These are phyloP conservation scores for Lagenidium giganteum DNA, from an alignment of 352 stramenopile genomes.

Conservation along the genomic window DNA sequence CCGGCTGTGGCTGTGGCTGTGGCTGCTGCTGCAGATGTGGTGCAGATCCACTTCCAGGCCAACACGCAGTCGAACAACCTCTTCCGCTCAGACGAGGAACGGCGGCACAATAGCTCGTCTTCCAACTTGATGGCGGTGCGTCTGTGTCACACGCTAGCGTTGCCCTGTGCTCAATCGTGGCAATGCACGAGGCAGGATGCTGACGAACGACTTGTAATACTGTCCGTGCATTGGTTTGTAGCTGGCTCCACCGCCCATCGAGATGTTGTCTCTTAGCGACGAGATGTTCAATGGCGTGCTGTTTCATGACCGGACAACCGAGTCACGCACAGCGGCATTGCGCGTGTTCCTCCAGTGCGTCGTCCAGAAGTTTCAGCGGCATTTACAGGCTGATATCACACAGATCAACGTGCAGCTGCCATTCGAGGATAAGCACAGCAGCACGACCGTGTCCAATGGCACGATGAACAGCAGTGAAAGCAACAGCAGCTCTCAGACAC, in stretches of 20 bases:
- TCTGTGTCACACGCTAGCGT: too few relatives aligned
- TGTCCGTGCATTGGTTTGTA: too few relatives aligned
- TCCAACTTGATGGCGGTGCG: too few relatives aligned
- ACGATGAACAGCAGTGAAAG: slow-evolving; percentile 11
- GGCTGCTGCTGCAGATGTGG: slow-evolving; percentile 33
- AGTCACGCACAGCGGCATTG: slow-evolving; percentile 27
- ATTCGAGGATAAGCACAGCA: slow-evolving; percentile 28
- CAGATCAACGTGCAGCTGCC: too few relatives aligned
- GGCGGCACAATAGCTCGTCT: too few relatives aligned
- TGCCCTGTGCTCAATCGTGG: too few relatives aligned
- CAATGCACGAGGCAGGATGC: too few relatives aligned
- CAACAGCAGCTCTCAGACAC: slow-evolving; percentile 10
- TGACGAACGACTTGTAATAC: too few relatives aligned
- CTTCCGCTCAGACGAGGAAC: too few relatives aligned
- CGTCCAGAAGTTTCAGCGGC: slow-evolving; percentile 29
- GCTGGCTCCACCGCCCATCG: slow-evolving; percentile 29
- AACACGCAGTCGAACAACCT: too few relatives aligned
- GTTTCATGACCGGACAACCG: slow-evolving; percentile 51
- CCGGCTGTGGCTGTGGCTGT: slow-evolving; percentile 13
- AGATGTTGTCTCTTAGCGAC: slow-evolving; percentile 57
- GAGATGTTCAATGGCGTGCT: slow-evolving; percentile 46
- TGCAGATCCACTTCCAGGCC: slow-evolving; percentile 49
- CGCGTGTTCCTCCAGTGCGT: slow-evolving; percentile 43
- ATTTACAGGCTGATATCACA: slow-evolving; percentile 32
- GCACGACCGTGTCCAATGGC: slow-evolving; percentile 34